Evolutionary conservation across 2,329 filamentous ascomycete species (phyloP), one percentile per base, ranked within the genome.

Genomic region (Magnaporthiopsis rhizophila): DNA sequence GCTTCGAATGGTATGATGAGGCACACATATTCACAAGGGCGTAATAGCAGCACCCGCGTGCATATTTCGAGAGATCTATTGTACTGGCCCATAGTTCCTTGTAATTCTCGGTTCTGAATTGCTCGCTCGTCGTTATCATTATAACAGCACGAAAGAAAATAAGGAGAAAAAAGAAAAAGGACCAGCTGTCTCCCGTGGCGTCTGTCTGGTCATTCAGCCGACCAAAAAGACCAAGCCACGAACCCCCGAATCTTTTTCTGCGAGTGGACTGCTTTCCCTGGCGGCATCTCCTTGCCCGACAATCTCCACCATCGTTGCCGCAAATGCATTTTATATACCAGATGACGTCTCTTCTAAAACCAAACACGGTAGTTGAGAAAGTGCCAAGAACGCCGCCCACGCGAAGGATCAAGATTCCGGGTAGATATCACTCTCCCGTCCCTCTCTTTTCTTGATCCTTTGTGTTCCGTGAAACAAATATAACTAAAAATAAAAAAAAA

Each of bases 1-100:
- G 15, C 74, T 92, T 67, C 84, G 89, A 57, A 83, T 92, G 78
- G 36, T 63, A 28, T 63, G 59, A 50, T 21, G n/a, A 9, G 3
- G 15, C 38, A 45, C 6, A 15, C 38, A 45, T 18, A 45, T 45
- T 18, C 13, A 45, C 38, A 38, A 13, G 38, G 4, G 38, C 38
- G 15, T 18, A 18, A 15, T 13, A 18, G 15, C 11, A 18, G 34
- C 38, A 18, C 15, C 45, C 6, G 13, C 45, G 18, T 8, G 7
- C 45, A 3, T n/a, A 8, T 21, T 21, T n/a, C 1, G 2, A 21
- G 45, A 9, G 12, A 9, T 24, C 18, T 1, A 18, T 18, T 50
- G 15, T 4, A 24, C 21, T 53, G 45, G 21, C 45, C n/a, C 45
- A 11, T 18, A 3, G 8, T 53, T n/a, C 18, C 45, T 53, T 53